phyloP scores from a whole-genome alignment of 2,329 filamentous ascomycete genomes.

The Ophiobolus disseminans region DNA sequence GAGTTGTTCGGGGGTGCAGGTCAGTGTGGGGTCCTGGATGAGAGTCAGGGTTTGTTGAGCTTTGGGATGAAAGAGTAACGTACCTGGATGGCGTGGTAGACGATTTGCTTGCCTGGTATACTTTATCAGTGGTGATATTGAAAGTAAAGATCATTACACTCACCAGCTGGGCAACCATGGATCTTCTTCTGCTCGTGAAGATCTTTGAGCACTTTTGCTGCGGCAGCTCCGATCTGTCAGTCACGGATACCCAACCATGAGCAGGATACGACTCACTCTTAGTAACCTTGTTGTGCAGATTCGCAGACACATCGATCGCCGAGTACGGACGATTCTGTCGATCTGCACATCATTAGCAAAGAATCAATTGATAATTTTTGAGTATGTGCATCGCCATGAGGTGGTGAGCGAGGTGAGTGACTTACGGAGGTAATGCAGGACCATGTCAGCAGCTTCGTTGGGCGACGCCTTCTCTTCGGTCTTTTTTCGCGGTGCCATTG shows the following conservation, averaged over 20 bases:
- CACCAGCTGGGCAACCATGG: constrained; percentile 63
- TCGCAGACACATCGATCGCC: constrained; percentile 65
- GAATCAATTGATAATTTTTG: not conserved
- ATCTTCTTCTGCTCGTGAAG: constrained; percentile 67
- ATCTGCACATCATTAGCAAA: constrained; percentile 42
- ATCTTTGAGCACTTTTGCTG: constrained; percentile 68
- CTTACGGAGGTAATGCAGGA: constrained; percentile 61
- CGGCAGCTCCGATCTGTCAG: constrained; percentile 55
- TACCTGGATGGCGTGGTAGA: constrained; percentile 64
- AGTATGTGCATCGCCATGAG: not conserved
- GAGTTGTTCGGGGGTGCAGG: constrained; percentile 57
- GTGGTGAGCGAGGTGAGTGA: constrained; percentile 11
- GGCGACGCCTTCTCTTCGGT: constrained; percentile 44
- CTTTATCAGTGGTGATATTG: constrained; percentile 6
- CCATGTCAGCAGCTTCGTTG: constrained; percentile 51
- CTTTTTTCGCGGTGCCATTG: constrained; percentile 50
- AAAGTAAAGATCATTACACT: constrained; percentile 6
- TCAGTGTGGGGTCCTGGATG: constrained; percentile 57
- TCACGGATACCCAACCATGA: constrained; percentile 2
- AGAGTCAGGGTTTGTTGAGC: not conserved
- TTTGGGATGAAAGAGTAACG: not conserved
- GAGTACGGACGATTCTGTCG: constrained; percentile 64
- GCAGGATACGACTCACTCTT: constrained; percentile 52
- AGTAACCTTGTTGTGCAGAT: constrained; percentile 66
- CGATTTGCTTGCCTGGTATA: constrained; percentile 63